These are phyloP conservation scores for Carex littledalei DNA, from an alignment of 176 grass and related monocot species.

Conservation along the genomic window DNA sequence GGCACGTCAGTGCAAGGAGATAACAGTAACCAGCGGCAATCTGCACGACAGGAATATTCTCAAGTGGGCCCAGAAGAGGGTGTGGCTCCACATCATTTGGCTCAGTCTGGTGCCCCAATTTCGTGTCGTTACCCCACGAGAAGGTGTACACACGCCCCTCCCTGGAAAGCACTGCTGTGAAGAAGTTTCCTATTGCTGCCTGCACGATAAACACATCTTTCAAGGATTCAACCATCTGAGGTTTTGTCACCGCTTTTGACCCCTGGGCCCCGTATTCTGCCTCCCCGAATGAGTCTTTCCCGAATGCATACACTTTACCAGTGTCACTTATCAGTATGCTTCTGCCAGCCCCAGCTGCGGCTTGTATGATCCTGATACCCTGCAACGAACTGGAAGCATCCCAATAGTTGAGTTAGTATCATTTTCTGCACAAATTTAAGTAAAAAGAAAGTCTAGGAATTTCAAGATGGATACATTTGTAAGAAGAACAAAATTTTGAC, in stretches of 20 bases:
- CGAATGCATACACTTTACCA: slow-evolving; percentile 79
- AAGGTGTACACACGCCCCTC: slow-evolving; percentile 80
- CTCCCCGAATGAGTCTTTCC: slow-evolving; percentile 87
- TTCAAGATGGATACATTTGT: slow-evolving; percentile 2
- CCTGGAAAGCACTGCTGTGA: slow-evolving; percentile 77
- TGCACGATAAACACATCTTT: slow-evolving; percentile 73
- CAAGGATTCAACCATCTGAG: slow-evolving; percentile 69
- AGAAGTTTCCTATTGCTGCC: slow-evolving; percentile 88
- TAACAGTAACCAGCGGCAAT: slow-evolving; percentile 88
- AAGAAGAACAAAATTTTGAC: slow-evolving; percentile 26
- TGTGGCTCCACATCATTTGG: slow-evolving; percentile 58
- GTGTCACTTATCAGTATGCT: slow-evolving; percentile 88
- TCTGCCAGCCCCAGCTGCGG: slow-evolving; percentile 57
- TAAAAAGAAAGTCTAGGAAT: not conserved
- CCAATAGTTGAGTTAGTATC: not conserved
- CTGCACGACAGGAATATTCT: slow-evolving; percentile 74
- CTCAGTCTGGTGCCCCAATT: slow-evolving; percentile 81
- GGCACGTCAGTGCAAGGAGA: slow-evolving; percentile 66
- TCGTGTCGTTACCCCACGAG: slow-evolving; percentile 71
- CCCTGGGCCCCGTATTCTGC: slow-evolving; percentile 60
- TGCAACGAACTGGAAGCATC: slow-evolving; percentile 57
- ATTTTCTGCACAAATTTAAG: not conserved
- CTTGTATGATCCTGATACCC: slow-evolving; percentile 87
- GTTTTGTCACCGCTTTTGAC: slow-evolving; percentile 48
- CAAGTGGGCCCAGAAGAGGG: slow-evolving; percentile 62